Conservation (phyloP, 768 basidiomycete genomes). For the Mycena belliarum region DNA sequence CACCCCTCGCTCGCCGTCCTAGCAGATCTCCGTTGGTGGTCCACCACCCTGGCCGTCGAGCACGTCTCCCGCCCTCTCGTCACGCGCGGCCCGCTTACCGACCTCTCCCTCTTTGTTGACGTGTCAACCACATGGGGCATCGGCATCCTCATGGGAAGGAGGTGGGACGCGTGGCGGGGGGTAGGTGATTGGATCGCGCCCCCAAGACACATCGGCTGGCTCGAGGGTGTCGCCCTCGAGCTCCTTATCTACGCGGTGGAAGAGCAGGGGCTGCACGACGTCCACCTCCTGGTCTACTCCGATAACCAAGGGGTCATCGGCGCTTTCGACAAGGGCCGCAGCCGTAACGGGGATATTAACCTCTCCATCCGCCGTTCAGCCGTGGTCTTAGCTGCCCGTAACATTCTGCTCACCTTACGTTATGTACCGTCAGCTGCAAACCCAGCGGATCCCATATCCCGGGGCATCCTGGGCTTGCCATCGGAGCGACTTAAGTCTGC, state of each 20-base stretch:
- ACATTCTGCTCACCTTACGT: conserved; percentile 2
- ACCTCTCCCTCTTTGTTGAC: conserved; percentile 8
- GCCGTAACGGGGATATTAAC: conserved; percentile 6
- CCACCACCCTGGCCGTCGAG: background rate
- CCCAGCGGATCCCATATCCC: background rate
- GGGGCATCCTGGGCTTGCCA: background rate
- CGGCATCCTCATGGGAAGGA: conserved; percentile 19
- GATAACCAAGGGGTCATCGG: conserved; percentile 10
- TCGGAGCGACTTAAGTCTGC: background rate
- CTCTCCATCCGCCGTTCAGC: conserved; percentile 7
- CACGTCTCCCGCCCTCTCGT: background rate
- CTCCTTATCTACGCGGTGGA: conserved; percentile 1
- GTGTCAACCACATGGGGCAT: conserved; percentile 29
- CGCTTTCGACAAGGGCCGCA: background rate
- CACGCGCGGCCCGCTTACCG: background rate
- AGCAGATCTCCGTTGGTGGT: background rate
- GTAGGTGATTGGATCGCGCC: conserved; percentile 12
- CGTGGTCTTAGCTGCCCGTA: background rate
- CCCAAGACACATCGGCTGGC: conserved; percentile 28
- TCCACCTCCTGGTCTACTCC: conserved; percentile 2
- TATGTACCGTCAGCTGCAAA: conserved; percentile 15
- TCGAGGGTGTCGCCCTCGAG: conserved; percentile 17
- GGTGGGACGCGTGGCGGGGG: conserved; percentile 22
- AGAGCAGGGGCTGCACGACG: conserved; percentile 14
- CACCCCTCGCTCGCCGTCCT: background rate